A percentile compares a stretch with the other conserved stretches of the same genome.
Conservation (phyloP, 2,329 filamentous ascomycete species). For the Sclerotinia sclerotiorum region DNA sequence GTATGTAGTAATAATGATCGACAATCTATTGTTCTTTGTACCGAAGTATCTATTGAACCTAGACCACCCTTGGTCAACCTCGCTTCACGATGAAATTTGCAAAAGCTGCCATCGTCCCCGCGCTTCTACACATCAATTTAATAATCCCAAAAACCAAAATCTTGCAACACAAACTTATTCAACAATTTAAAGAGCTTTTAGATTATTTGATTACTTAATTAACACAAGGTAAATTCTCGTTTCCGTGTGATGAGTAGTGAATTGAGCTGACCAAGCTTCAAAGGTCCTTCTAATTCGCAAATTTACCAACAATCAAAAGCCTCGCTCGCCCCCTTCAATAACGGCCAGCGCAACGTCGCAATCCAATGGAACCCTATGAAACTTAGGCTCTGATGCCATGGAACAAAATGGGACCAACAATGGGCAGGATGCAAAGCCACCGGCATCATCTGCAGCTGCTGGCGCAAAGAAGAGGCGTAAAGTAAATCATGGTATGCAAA, state of each 20-base stretch:
- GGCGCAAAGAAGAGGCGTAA: slow-evolving; percentile 72
- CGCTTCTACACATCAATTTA: slow-evolving; percentile 21
- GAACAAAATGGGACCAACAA: slow-evolving; percentile 41
- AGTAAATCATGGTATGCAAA: slow-evolving; percentile 77
- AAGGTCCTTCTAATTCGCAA: slow-evolving; percentile 6
- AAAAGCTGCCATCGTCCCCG: slow-evolving; percentile 18
- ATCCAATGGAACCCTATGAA: slow-evolving; percentile 41
- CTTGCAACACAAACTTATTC: slow-evolving; percentile 14
- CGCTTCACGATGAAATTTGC: slow-evolving; percentile 24
- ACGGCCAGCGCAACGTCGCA: slow-evolving; percentile 35
- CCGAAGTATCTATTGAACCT: slow-evolving; percentile 14
- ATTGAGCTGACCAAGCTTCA: slow-evolving; percentile 27
- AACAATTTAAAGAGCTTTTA: neutral
- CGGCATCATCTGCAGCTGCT: slow-evolving; percentile 38
- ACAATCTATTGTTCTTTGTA: slow-evolving; percentile 19
- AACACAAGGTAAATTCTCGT: slow-evolving; percentile 4
- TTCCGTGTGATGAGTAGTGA: slow-evolving; percentile 16
- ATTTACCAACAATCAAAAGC: slow-evolving; percentile 16
- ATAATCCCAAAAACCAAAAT: slow-evolving; percentile 2
- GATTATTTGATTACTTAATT: neutral
- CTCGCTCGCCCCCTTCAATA: slow-evolving; percentile 23
- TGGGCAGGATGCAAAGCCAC: slow-evolving; percentile 39
- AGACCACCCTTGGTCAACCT: slow-evolving; percentile 22
- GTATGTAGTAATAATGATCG: slow-evolving; percentile 17
- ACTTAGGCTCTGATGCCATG: slow-evolving; percentile 41